A percentile compares a stretch with the other conserved stretches of the same genome.
These are phyloP conservation scores for Fusarium oxysporum DNA, from an alignment of 2,329 filamentous ascomycete genomes.

Conservation along the genomic window DNA sequence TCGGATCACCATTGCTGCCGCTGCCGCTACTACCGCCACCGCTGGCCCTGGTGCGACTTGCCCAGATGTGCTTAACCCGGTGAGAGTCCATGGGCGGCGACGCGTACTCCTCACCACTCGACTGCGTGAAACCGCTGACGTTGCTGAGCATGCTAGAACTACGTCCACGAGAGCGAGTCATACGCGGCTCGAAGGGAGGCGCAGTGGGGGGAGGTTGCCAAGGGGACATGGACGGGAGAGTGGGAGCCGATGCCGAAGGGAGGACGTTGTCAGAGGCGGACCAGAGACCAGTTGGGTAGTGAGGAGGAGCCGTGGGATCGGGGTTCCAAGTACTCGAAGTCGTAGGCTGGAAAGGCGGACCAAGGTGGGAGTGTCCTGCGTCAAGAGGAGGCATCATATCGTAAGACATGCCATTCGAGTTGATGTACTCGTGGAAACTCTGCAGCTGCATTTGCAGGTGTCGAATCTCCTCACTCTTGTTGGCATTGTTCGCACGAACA, in stretches of 20 bases:
- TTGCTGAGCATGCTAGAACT: conserved; percentile 76
- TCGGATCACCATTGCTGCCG: conserved; percentile 63
- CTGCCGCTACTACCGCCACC: conserved; percentile 61
- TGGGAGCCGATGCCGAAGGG: conserved; percentile 47
- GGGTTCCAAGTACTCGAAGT: conserved; percentile 50
- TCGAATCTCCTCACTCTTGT: conserved; percentile 48
- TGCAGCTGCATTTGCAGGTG: conserved; percentile 49
- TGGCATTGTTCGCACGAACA: conserved; percentile 50
- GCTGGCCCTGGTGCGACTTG: conserved; percentile 41
- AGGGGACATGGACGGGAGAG: conserved; percentile 48
- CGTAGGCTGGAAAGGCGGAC: conserved; percentile 41
- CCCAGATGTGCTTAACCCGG: conserved; percentile 41
- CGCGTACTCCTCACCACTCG: conserved; percentile 62
- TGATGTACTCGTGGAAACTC: conserved; percentile 49
- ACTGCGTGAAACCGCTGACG: conserved; percentile 74
- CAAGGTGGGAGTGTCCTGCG: conserved; percentile 41
- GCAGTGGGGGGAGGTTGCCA: conserved; percentile 55
- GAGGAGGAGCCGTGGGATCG: conserved; percentile 50
- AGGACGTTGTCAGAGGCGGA: conserved; percentile 50
- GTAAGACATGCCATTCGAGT: conserved; percentile 49
- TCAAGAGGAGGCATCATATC: conserved; percentile 45
- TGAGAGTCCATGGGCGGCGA: conserved; percentile 42
- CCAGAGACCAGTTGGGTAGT: conserved; percentile 54
- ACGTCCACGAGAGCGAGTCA: conserved; percentile 63
- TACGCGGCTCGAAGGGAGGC: conserved; percentile 51